Conservation (phyloP, 2,329 filamentous ascomycete genomes). For the Acephala macrosclerotiorum region DNA sequence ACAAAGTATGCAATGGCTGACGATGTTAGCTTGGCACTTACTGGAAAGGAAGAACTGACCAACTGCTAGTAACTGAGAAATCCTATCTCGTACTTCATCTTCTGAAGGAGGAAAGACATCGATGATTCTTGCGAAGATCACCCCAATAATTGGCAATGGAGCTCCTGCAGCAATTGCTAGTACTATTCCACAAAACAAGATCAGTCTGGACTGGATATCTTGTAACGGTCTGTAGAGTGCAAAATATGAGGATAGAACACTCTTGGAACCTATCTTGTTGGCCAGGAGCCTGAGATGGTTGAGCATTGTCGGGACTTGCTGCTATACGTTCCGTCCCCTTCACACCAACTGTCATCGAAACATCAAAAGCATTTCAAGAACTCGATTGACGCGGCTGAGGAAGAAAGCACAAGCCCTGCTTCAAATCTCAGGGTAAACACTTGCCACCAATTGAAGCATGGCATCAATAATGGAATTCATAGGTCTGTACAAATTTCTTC, state of each 20-base stretch:
- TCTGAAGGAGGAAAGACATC: conserved; percentile 61
- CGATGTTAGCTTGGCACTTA: conserved; percentile 11
- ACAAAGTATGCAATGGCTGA: conserved; percentile 55
- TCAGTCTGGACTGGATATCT: conserved; percentile 45
- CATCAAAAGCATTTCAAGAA: conserved; percentile 16
- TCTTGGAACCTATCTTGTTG: conserved; percentile 52
- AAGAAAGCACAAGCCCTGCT: neutral
- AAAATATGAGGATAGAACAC: conserved; percentile 53
- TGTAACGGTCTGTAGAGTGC: conserved; percentile 54
- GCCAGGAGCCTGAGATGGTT: conserved; percentile 29
- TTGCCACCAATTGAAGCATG: neutral
- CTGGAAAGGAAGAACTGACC: conserved; percentile 22
- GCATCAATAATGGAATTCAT: conserved; percentile 8
- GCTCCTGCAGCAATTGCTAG: conserved; percentile 64
- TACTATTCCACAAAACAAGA: conserved; percentile 49
- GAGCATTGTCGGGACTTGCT: conserved; percentile 21
- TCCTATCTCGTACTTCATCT: conserved; percentile 49
- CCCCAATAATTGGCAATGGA: conserved; percentile 68
- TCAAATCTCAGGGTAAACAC: neutral
- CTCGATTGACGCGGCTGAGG: conserved; percentile 6
- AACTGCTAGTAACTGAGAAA: conserved; percentile 48
- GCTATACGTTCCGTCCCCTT: conserved; percentile 25
- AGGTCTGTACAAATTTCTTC: conserved; percentile 3
- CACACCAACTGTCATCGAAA: conserved; percentile 23
- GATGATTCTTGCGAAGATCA: conserved; percentile 69